Evolutionary conservation across 2,329 filamentous ascomycete genomes (phyloP).

Genomic region (Cercospora janseana): DNA sequence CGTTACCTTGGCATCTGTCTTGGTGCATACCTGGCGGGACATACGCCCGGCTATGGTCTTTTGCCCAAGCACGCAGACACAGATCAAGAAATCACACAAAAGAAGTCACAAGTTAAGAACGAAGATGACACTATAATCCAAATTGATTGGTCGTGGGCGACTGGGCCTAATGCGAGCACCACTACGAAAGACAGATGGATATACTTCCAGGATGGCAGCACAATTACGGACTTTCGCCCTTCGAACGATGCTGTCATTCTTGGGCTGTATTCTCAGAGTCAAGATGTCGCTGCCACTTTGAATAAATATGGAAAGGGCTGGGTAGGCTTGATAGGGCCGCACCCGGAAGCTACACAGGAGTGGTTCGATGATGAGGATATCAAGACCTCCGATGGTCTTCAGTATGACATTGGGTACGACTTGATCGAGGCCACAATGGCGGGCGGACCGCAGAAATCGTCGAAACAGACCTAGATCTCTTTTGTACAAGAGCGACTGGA

Average conservation of each 20-base stretch:
- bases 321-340: conserved; percentile 26
- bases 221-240: conserved; percentile 12
- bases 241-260: conserved; percentile 20
- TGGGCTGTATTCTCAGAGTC: conserved; percentile 26
- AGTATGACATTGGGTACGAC: conserved; percentile 24
- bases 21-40: conserved; percentile 26
- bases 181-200: conserved; percentile 23
- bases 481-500: too few species aligned
- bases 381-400: conserved; percentile 20
- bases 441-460: conserved; percentile 12
- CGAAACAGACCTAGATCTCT: too few species aligned
- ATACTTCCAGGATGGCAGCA: conserved; percentile 28
- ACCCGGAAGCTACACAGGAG: conserved; percentile 25
- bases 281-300: conserved; percentile 23
- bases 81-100: conserved; percentile 16
- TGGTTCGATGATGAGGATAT: conserved; percentile 24
- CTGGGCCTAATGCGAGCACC: conserved; percentile 16
- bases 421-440: conserved; percentile 18
- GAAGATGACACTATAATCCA: conserved; percentile 26
- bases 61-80: conserved; percentile 19
- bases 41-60: conserved; percentile 22
- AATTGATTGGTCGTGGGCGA: conserved; percentile 26
- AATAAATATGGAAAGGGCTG: conserved; percentile 25
- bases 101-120: conserved; percentile 20
- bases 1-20: conserved; percentile 29